Conservation (phyloP, 805 yeast species). For the Tetrapisispora arboricola region DNA sequence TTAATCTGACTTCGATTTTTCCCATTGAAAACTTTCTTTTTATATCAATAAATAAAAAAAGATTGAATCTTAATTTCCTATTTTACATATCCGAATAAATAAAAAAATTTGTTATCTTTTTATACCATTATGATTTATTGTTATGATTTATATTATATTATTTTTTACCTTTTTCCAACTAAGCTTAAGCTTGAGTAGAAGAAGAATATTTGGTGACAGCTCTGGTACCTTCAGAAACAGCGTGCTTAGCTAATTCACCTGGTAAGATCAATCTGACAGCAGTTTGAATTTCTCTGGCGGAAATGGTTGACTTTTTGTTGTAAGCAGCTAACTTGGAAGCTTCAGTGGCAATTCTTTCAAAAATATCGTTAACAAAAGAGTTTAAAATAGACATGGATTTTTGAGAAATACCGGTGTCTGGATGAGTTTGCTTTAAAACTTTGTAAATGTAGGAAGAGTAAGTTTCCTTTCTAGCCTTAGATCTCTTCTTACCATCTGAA, state of each 20-base stretch:
- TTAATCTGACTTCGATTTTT: not conserved
- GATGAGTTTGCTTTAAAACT: constrained; percentile 97
- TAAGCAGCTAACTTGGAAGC: constrained; percentile 98
- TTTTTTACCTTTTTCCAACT: too few species aligned
- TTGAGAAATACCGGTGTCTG: constrained; percentile 98
- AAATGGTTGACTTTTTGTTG: constrained; percentile 96
- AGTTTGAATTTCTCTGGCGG: constrained; percentile 97
- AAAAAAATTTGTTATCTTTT: constrained; percentile 2
- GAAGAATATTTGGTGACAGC: constrained; percentile 95
- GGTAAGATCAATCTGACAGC: constrained; percentile 97
- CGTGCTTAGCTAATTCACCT: constrained; percentile 98
- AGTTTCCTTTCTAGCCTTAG: constrained; percentile 95
- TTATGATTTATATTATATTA: constrained; percentile 2
- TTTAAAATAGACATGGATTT: constrained; percentile 98
- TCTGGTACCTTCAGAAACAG: constrained; percentile 97
- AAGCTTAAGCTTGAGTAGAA: constrained; percentile 33
- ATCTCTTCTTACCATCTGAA: constrained; percentile 78
- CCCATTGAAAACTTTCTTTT: not conserved
- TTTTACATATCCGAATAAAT: constrained; percentile 4
- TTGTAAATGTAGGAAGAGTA: constrained; percentile 97
- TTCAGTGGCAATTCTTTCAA: constrained; percentile 96
- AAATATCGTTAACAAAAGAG: constrained; percentile 95
- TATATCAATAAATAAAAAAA: constrained; percentile 1
- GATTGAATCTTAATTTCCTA: constrained; percentile 2
- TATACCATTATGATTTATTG: constrained; percentile 1